These are phyloP conservation scores for Prinsepia uniflora DNA, from an alignment of 306 rosid genomes.

Conservation along the genomic window DNA sequence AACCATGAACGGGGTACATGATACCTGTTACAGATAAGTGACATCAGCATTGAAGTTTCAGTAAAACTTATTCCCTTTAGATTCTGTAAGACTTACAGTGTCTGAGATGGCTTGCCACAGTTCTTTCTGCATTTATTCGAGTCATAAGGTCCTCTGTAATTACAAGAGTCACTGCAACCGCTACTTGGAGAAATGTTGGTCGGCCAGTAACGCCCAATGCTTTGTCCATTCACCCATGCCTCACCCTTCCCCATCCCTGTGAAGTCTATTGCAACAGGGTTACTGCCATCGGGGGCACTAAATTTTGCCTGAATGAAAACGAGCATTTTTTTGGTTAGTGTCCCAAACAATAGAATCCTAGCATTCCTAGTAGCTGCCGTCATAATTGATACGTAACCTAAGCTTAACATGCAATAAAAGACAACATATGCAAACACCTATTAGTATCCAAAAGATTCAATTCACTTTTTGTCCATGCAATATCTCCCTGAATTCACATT, in stretches of 20 bases:
- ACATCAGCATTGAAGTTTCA: conserved; percentile 26
- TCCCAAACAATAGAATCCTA: conserved; percentile 6
- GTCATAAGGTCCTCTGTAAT: conserved; percentile 55
- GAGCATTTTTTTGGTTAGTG: conserved; percentile 28
- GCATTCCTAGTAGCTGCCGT: not conserved
- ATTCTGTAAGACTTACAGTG: conserved; percentile 48
- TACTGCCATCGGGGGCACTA: conserved; percentile 56
- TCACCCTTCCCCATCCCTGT: conserved; percentile 91
- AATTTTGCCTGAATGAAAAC: conserved; percentile 57
- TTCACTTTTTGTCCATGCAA: not conserved
- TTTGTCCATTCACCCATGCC: conserved; percentile 96
- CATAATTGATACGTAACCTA: not conserved
- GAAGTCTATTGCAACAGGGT: conserved; percentile 86
- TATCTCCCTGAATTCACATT: not conserved
- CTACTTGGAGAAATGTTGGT: conserved; percentile 38
- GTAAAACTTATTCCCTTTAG: conserved; percentile 8
- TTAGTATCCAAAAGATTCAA: not conserved
- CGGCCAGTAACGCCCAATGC: conserved; percentile 97
- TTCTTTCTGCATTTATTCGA: conserved; percentile 63
- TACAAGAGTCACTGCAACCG: conserved; percentile 54
- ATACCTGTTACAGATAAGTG: conserved; percentile 43
- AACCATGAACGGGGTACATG: conserved; percentile 86
- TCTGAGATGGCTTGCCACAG: conserved; percentile 87
- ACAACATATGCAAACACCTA: not conserved
- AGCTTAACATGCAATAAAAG: not conserved